Evolutionary conservation across 441 rosid genomes (phyloP), one percentile per base, ranked within the genome.

Genomic region (Gossypium laxum): DNA sequence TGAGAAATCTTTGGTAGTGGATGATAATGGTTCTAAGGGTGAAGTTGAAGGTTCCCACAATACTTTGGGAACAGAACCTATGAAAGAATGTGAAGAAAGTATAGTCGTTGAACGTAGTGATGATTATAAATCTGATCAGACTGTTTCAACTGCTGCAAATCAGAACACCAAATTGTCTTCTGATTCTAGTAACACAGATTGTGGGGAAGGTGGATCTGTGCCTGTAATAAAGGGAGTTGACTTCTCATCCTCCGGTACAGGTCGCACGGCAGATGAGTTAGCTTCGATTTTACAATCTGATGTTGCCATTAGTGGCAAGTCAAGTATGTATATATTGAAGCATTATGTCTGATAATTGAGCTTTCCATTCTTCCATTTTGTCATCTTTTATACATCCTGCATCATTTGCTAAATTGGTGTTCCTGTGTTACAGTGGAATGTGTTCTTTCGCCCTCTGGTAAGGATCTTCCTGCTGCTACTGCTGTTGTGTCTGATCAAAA

Each of bases 251-350:
- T 78, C 58, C 69, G 78, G 70, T 30, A 72, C 69, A 41, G 81
- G 38, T 76, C 72, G 60, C 62, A 26, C 76, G 14, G 71, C 62
- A 62, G 28, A 77, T 65, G 76, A 80, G 78, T 67, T 75, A 34
- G 83, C 50, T 65, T 72, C 79, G 15, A 77, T 76, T 71, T 43
- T 81, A 67, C 75, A 74, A 54, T 70, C 82, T 19, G 78, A 80
- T 80, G 58, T 80, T 72, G 38, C 70, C 72, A 64, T 74, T 74
- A 63, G 51, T 11, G 74, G 75, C 32, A 79, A 81, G 61, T 75
- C 84, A 73, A 86, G 96, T 91, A 71, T 72, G 28, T 76, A 26
- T 54, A 73, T 45, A 72, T 14, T 48, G 61, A 76, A 61, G 43
- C 17, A 34, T 56, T 45, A 58, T 63, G 41, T 71, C 32, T 56